phyloP scores from a whole-genome alignment of 495 filamentous ascomycete species.

The Cercophora samala region DNA sequence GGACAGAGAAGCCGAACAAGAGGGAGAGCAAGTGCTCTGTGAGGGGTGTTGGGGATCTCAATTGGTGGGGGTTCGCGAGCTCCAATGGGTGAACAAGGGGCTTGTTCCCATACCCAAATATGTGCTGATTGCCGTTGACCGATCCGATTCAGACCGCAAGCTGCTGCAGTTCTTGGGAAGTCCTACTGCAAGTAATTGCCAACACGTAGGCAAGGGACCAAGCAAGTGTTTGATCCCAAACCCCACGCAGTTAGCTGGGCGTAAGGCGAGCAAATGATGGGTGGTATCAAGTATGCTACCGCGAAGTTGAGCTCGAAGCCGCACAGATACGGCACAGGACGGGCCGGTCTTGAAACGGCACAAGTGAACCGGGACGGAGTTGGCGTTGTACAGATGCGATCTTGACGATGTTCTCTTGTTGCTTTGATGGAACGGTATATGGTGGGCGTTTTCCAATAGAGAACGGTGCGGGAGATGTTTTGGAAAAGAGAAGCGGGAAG shows the following conservation, averaged over 20 bases:
- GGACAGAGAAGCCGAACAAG: neutral
- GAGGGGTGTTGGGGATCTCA: neutral
- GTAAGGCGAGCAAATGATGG: neutral
- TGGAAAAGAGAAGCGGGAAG: neutral
- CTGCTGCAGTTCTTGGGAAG: slow-evolving; percentile 3
- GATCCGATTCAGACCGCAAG: neutral
- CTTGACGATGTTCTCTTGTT: neutral
- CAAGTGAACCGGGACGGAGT: neutral
- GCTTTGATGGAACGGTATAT: neutral
- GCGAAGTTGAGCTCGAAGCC: neutral
- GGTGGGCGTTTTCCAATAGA: neutral
- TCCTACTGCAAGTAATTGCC: neutral
- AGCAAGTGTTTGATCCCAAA: neutral
- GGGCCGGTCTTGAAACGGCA: neutral
- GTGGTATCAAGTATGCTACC: neutral
- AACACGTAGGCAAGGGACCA: neutral
- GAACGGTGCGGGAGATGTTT: neutral
- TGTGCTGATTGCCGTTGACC: neutral
- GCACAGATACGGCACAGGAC: neutral
- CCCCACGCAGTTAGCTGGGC: neutral
- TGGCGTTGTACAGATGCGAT: neutral
- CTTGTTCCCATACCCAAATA: neutral
- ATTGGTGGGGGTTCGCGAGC: neutral
- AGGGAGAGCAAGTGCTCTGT: slow-evolving; percentile 3
- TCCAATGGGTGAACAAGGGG: neutral